These are phyloP conservation scores for Sarocladium strictum DNA, from an alignment of 2,329 filamentous ascomycete species.

Conservation along the genomic window DNA sequence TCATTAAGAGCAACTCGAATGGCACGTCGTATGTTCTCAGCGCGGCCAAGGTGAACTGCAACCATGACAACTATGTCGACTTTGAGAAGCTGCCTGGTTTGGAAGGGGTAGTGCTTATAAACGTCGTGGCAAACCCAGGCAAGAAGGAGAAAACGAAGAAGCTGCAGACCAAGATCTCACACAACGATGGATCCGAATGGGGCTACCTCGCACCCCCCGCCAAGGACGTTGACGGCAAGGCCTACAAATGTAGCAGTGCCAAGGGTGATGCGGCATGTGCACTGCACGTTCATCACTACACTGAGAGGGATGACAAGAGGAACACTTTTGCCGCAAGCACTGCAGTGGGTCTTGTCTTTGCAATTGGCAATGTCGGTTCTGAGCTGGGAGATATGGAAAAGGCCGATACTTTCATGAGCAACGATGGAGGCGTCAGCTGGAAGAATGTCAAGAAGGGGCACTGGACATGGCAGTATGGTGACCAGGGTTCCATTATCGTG, in stretches of 20 bases:
- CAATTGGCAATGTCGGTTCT: slow-evolving; percentile 80
- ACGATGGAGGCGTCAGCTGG: slow-evolving; percentile 89
- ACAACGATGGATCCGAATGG: slow-evolving; percentile 95
- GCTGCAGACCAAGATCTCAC: slow-evolving; percentile 85
- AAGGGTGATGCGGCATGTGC: slow-evolving; percentile 64
- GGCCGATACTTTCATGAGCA: slow-evolving; percentile 84
- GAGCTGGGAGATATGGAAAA: slow-evolving; percentile 61
- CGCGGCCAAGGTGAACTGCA: slow-evolving; percentile 73
- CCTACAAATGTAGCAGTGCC: slow-evolving; percentile 59
- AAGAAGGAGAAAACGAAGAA: slow-evolving; percentile 75
- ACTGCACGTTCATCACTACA: slow-evolving; percentile 92
- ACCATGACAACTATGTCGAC: slow-evolving; percentile 74
- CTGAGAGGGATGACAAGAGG: slow-evolving; percentile 73
- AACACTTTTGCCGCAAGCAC: slow-evolving; percentile 86
- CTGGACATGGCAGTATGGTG: slow-evolving; percentile 92
- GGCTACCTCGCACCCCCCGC: slow-evolving; percentile 64
- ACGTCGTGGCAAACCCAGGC: slow-evolving; percentile 71
- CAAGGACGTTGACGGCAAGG: slow-evolving; percentile 64
- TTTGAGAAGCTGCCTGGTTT: slow-evolving; percentile 93
- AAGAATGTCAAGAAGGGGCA: slow-evolving; percentile 76
- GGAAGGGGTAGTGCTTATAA: slow-evolving; percentile 84
- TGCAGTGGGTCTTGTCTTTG: slow-evolving; percentile 87
- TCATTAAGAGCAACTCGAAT: slow-evolving; percentile 98
- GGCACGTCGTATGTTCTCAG: slow-evolving; percentile 91
- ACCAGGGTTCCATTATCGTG: slow-evolving; percentile 88